Evolutionary conservation across 768 basidiomycete genomes (phyloP).

Genomic region (Pleurotus salmoneostramineus): DNA sequence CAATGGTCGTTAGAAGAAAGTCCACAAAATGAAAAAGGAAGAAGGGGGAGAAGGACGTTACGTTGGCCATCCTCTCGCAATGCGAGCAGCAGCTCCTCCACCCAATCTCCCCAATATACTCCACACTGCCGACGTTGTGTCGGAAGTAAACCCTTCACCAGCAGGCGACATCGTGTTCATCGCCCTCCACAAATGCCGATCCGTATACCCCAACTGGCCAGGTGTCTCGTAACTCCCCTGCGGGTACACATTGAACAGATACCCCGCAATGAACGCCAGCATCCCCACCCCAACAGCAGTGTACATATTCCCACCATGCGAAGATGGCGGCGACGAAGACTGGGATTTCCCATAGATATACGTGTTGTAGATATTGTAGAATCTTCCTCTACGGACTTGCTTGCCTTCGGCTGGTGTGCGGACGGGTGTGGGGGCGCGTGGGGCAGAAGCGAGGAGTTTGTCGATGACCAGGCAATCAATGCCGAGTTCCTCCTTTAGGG

Average conservation of each 20-base stretch:
- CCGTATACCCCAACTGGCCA: conserved; percentile 70
- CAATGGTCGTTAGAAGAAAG: neutral
- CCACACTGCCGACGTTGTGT: conserved; percentile 64
- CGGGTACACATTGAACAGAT: conserved; percentile 48
- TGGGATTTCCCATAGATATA: conserved; percentile 40
- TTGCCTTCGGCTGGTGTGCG: conserved; percentile 3
- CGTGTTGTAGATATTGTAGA: conserved; percentile 88
- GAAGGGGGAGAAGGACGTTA: conserved; percentile 22
- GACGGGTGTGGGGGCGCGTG: conserved; percentile 13
- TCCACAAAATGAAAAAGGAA: neutral
- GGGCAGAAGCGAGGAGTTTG: conserved; percentile 52
- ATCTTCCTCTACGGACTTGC: conserved; percentile 41
- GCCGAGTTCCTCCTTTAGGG: conserved; percentile 76
- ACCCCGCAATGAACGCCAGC: conserved; percentile 56
- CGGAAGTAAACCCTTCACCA: conserved; percentile 65
- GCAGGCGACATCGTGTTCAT: conserved; percentile 69
- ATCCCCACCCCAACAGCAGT: conserved; percentile 63
- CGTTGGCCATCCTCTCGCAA: conserved; percentile 77
- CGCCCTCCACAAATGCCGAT: conserved; percentile 74
- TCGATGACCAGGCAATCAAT: conserved; percentile 77
- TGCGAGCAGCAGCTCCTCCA: conserved; percentile 72
- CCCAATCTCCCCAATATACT: conserved; percentile 66
- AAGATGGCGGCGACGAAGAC: conserved; percentile 19
- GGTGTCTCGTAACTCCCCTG: conserved; percentile 45
- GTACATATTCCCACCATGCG: conserved; percentile 35